These are phyloP conservation scores for Chaetomiaceae sp. DNA, from an alignment of 2,329 filamentous ascomycete species.

Conservation along the genomic window DNA sequence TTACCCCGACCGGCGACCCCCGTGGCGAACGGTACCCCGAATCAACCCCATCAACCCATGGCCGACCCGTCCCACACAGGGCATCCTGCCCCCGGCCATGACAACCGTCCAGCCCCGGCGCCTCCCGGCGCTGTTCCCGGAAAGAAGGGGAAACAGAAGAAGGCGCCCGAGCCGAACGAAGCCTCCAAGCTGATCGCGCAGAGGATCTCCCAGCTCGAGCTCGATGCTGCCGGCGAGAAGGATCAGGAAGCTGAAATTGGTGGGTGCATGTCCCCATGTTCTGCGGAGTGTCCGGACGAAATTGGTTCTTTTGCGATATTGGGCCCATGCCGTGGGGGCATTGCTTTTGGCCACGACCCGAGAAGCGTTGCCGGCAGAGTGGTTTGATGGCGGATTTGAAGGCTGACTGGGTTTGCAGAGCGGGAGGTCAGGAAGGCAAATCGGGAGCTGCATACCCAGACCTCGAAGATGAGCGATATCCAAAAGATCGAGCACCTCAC, in stretches of 20 bases:
- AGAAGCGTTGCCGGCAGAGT: neutral
- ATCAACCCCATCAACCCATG: slow-evolving; percentile 15
- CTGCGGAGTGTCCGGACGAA: neutral
- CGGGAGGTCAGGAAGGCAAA: slow-evolving; percentile 92
- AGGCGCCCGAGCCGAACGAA: slow-evolving; percentile 77
- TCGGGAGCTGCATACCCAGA: slow-evolving; percentile 79
- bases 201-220: slow-evolving; percentile 91
- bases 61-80: slow-evolving; percentile 34
- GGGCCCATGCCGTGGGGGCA: too few relatives aligned
- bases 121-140: slow-evolving; percentile 44
- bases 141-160: slow-evolving; percentile 84
- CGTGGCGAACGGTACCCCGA: slow-evolving; percentile 30
- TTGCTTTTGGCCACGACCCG: too few relatives aligned
- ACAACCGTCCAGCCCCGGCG: slow-evolving; percentile 39
- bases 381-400: neutral
- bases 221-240: slow-evolving; percentile 87
- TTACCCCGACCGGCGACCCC: slow-evolving; percentile 29
- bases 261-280: slow-evolving; percentile 36
- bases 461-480: slow-evolving; percentile 87
- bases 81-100: slow-evolving; percentile 32
- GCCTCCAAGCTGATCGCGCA: slow-evolving; percentile 87
- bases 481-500: slow-evolving; percentile 87
- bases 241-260: slow-evolving; percentile 95
- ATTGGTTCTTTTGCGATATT: too few relatives aligned
- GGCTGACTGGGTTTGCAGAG: slow-evolving; percentile 52